Percentiles rank a stretch among this genome's conserved stretches.
These are phyloP conservation scores for Aspergillus bertholletiae DNA, from an alignment of 495 filamentous ascomycete genomes.

Conservation along the genomic window DNA sequence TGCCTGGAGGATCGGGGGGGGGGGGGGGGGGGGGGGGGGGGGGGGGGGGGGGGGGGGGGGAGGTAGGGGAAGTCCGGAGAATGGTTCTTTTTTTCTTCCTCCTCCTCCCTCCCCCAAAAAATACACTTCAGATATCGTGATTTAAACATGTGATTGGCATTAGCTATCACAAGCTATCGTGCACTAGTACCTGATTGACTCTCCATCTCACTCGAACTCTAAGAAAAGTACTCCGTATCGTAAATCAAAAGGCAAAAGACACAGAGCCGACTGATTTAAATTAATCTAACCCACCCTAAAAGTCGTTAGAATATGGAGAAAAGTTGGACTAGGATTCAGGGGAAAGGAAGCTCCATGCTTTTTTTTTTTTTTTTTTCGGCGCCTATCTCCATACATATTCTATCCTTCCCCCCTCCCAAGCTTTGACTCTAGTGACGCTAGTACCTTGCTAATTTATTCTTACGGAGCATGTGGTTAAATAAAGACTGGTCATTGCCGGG, in stretches of 20 bases:
- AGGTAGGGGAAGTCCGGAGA: too few species aligned
- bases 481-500: not conserved
- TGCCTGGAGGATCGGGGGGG: too few species aligned
- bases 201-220: too few species aligned
- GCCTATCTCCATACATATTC: slow-evolving; percentile 7
- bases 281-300: not conserved
- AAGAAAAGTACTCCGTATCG: too few species aligned
- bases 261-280: not conserved
- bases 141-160: not conserved
- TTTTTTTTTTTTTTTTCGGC: too few species aligned
- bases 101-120: not conserved
- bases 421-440: slow-evolving; percentile 7
- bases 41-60: too few species aligned
- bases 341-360: not conserved
- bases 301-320: not conserved
- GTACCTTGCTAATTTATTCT: slow-evolving; percentile 9
- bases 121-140: not conserved
- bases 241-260: not conserved
- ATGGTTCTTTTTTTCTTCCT: too few species aligned
- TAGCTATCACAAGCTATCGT: not conserved
- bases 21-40: too few species aligned
- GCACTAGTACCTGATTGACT: not conserved
- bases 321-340: not conserved
- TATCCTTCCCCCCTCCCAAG: slow-evolving; percentile 2
- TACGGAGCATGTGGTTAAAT: not conserved